Evolutionary conservation across 331 rosid species (phyloP).

Genomic region (Malus hybrid): DNA sequence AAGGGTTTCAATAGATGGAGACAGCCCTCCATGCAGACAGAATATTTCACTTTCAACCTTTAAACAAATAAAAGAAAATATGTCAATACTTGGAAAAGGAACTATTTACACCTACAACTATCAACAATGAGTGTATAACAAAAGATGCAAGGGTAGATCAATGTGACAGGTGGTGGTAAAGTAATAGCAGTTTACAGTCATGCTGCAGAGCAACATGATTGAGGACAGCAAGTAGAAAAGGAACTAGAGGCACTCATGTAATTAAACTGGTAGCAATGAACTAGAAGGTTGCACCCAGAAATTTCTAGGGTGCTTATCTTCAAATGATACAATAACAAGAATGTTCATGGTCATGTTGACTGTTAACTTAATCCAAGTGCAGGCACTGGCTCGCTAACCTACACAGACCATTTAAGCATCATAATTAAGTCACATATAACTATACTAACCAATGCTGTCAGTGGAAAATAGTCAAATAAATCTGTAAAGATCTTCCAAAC

Average conservation of each 20-base stretch:
- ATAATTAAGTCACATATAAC: neutral
- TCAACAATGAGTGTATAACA: neutral
- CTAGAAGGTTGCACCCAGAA: neutral
- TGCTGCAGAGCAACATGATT: neutral
- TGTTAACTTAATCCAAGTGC: neutral
- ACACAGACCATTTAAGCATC: neutral
- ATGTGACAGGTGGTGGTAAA: neutral
- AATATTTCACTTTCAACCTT: slow-evolving; percentile 96
- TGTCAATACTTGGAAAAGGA: neutral
- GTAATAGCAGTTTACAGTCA: neutral
- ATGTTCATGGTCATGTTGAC: neutral
- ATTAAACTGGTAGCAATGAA: neutral
- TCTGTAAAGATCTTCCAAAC: slow-evolving; percentile 97
- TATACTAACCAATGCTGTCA: slow-evolving; percentile 91
- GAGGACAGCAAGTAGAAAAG: neutral
- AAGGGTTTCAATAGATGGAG: slow-evolving; percentile 91
- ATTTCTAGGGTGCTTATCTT: neutral
- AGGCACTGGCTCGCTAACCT: neutral
- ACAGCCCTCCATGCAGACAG: slow-evolving; percentile 87
- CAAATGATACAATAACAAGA: neutral
- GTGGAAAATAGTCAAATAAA: slow-evolving; percentile 91
- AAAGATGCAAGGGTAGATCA: neutral
- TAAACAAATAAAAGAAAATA: neutral
- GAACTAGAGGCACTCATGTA: neutral
- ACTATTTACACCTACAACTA: neutral